Percentiles rank a stretch among this genome's conserved stretches.
Evolutionary conservation across 108 stramenopile genomes (phyloP).

Genomic region (Aureococcus anophagefferens): DNA sequence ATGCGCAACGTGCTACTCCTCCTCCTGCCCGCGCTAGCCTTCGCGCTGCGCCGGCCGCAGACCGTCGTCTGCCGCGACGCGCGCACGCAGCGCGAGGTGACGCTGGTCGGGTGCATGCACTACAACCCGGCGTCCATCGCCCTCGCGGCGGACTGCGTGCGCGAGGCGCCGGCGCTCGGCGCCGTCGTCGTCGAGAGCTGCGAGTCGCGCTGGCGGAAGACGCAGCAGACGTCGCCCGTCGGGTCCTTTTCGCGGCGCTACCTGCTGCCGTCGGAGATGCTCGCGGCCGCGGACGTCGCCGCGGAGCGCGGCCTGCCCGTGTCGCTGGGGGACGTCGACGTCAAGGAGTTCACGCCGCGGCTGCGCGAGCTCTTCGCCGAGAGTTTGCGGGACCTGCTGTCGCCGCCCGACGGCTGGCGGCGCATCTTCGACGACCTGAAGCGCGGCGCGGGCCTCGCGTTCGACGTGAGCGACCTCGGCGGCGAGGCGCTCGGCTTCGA

Average conservation of each 20-base stretch:
- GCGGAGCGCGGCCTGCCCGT: conserved; percentile 4
- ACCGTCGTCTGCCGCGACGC: no score
- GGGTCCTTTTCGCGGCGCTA: not conserved
- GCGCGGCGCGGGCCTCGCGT: not conserved
- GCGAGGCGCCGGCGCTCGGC: not conserved
- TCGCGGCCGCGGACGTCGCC: conserved; percentile 2
- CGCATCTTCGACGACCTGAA: not conserved
- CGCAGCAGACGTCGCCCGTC: not conserved
- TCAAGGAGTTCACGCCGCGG: not conserved
- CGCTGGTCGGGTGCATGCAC: not conserved
- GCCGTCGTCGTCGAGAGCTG: conserved; percentile 10
- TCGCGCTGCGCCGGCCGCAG: no score
- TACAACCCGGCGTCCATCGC: conserved; percentile 7
- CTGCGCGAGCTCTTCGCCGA: not conserved
- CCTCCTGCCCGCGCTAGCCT: no score
- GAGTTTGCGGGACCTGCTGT: not conserved
- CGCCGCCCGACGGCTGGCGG: not conserved
- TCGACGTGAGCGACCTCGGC: conserved; percentile 2
- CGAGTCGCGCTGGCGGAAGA: conserved; percentile 1
- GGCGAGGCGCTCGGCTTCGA: not conserved
- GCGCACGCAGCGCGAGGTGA: no score
- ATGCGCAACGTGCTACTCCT: no score
- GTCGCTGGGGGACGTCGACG: conserved; percentile 2
- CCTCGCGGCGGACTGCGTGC: not conserved
- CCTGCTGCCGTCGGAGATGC: conserved; percentile 10